Evolutionary conservation across 1,284 basidiomycete genomes (phyloP).

Genomic region (Rhodotorula sp.): DNA sequence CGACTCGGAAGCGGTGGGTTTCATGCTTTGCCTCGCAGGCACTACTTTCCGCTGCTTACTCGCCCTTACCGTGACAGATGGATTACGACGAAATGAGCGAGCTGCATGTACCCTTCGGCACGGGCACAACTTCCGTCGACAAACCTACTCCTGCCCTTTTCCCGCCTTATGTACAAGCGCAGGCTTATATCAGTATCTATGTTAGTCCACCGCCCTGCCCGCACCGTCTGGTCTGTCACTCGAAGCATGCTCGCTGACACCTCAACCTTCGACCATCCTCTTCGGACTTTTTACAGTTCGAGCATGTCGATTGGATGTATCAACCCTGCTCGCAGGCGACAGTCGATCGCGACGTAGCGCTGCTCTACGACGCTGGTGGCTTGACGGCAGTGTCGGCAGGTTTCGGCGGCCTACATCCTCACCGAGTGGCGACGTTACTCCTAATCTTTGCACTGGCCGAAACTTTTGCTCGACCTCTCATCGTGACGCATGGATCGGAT

Average conservation of each 20-base stretch:
- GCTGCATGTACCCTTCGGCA: neutral
- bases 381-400: neutral
- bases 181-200: neutral
- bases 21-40: neutral
- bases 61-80: too few species aligned
- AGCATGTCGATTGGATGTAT: constrained; percentile 42
- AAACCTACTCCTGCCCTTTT: neutral
- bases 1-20: constrained; percentile 23
- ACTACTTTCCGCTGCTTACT: too few species aligned
- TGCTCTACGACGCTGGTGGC: constrained; percentile 19
- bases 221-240: neutral
- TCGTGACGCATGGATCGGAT: constrained; percentile 9
- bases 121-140: neutral
- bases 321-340: constrained; percentile 26
- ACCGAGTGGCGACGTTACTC: constrained; percentile 9
- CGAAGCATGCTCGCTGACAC: neutral
- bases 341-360: constrained; percentile 17
- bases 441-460: constrained; percentile 5
- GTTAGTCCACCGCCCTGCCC: neutral
- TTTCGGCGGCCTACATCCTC: neutral
- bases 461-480: constrained; percentile 11
- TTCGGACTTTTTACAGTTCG: neutral
- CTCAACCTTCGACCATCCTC: neutral
- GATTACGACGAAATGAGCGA: neutral
- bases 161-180: neutral